phyloP scores from a whole-genome alignment of 2,329 filamentous ascomycete species.

The Penicillium sumatraense region DNA sequence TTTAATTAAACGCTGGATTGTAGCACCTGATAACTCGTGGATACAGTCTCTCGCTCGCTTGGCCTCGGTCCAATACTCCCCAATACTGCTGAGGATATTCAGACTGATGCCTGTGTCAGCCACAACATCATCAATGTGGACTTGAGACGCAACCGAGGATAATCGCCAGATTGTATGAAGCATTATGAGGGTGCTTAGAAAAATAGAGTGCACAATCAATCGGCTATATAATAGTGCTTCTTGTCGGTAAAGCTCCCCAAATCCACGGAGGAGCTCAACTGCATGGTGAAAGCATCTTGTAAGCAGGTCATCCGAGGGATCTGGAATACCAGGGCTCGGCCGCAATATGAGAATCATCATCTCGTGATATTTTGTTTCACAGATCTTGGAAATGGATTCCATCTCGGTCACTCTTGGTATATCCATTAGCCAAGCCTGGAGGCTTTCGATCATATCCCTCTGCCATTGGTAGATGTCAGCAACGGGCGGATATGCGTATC shows the following conservation, averaged over 20 bases:
- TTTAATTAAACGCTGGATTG: slow-evolving; percentile 29
- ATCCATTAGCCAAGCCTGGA: slow-evolving; percentile 47
- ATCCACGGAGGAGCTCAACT: slow-evolving; percentile 45
- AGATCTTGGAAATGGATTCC: slow-evolving; percentile 33
- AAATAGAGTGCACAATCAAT: slow-evolving; percentile 54
- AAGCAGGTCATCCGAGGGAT: slow-evolving; percentile 49
- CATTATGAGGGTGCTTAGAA: slow-evolving; percentile 55
- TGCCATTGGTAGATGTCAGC: slow-evolving; percentile 55
- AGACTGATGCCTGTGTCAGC: slow-evolving; percentile 48
- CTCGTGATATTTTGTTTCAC: slow-evolving; percentile 54
- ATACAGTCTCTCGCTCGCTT: slow-evolving; percentile 36
- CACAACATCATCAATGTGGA: slow-evolving; percentile 47
- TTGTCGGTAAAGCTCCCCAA: slow-evolving; percentile 50
- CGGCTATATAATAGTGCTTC: slow-evolving; percentile 55
- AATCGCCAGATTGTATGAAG: slow-evolving; percentile 57
- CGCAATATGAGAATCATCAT: slow-evolving; percentile 56
- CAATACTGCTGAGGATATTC: slow-evolving; percentile 56
- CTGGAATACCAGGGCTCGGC: slow-evolving; percentile 58
- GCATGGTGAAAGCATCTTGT: slow-evolving; percentile 52
- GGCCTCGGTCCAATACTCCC: slow-evolving; percentile 58
- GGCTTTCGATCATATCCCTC: slow-evolving; percentile 42
- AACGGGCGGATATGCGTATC: slow-evolving; percentile 55
- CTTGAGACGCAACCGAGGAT: slow-evolving; percentile 44
- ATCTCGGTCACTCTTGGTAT: slow-evolving; percentile 36
- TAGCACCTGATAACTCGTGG: slow-evolving; percentile 33